A percentile compares a stretch with the other conserved stretches of the same genome.
Evolutionary conservation across 306 rosid genomes (phyloP).

Genomic region (Rubus parviflorus): DNA sequence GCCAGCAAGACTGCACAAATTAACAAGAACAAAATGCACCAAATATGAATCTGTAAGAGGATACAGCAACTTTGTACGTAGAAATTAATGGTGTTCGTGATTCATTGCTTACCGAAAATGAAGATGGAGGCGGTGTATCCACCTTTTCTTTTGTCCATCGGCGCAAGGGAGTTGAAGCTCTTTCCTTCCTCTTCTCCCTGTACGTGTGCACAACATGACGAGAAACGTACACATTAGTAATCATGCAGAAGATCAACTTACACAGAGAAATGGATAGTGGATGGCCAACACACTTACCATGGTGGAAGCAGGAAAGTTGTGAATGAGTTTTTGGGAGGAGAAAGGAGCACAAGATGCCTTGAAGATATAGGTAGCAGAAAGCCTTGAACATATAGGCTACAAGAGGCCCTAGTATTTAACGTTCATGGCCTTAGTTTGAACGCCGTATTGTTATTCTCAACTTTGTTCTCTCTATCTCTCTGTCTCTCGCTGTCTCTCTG

Average conservation of each 20-base stretch:
- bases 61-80: slow-evolving; percentile 1
- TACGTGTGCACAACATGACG: background rate
- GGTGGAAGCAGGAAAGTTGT: background rate
- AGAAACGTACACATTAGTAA: background rate
- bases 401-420: slow-evolving; percentile 35
- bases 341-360: slow-evolving; percentile 9
- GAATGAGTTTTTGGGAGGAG: background rate
- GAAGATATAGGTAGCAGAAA: slow-evolving; percentile 2
- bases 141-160: slow-evolving; percentile 49
- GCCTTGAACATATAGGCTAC: slow-evolving; percentile 1
- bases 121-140: slow-evolving; percentile 72
- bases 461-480: slow-evolving; percentile 27
- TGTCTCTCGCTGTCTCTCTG: slow-evolving; percentile 24
- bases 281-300: slow-evolving; percentile 6
- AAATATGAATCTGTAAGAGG: background rate
- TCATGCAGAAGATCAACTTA: slow-evolving; percentile 8
- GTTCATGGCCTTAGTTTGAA: slow-evolving; percentile 34
- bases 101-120: slow-evolving; percentile 55
- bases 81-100: background rate
- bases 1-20: slow-evolving; percentile 46
- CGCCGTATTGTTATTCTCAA: slow-evolving; percentile 23
- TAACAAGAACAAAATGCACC: slow-evolving; percentile 2
- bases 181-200: slow-evolving; percentile 46
- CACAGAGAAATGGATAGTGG: slow-evolving; percentile 20
- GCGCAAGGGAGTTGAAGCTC: slow-evolving; percentile 18